phyloP scores from a whole-genome alignment of 1,139 yeast species.

The Blastobotrys petasosporus region DNA sequence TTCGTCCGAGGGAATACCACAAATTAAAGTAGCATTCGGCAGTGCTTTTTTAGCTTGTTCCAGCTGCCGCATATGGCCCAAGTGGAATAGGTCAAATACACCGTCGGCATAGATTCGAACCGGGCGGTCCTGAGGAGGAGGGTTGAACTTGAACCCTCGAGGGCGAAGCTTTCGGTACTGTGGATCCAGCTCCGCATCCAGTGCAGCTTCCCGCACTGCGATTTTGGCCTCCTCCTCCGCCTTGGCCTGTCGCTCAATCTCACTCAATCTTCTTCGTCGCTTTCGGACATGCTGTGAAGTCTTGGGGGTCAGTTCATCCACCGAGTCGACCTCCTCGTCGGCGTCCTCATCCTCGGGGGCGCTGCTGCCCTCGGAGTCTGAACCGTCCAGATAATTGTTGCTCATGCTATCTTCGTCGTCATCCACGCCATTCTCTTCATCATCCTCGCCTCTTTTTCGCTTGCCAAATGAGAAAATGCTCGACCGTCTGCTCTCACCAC shows the following conservation, averaged over 20 bases:
- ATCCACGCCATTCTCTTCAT: background rate
- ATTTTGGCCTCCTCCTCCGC: conserved; percentile 14
- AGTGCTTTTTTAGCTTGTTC: conserved; percentile 96
- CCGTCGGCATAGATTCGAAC: conserved; percentile 95
- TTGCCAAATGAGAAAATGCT: conserved; percentile 5
- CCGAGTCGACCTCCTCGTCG: background rate
- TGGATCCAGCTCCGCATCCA: conserved; percentile 51
- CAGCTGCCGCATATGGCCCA: conserved; percentile 95
- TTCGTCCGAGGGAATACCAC: conserved; percentile 85
- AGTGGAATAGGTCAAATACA: conserved; percentile 89
- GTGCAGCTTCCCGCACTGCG: conserved; percentile 40
- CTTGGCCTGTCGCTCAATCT: conserved; percentile 15
- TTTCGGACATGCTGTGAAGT: conserved; percentile 1
- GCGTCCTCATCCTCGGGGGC: background rate
- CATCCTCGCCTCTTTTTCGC: conserved; percentile 1
- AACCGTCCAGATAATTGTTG: background rate
- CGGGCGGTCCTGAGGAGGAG: conserved; percentile 83
- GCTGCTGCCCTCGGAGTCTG: background rate
- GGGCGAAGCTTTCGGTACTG: conserved; percentile 36
- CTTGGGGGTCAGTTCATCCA: background rate
- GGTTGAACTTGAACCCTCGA: conserved; percentile 47
- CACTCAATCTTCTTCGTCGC: conserved; percentile 10
- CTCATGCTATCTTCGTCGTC: background rate
- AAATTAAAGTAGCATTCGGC: conserved; percentile 73
- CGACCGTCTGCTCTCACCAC: no score